A percentile compares a stretch with the other conserved stretches of the same genome.
These are phyloP conservation scores for Globisporangium nagaii DNA, from an alignment of 352 stramenopile genomes.

Conservation along the genomic window DNA sequence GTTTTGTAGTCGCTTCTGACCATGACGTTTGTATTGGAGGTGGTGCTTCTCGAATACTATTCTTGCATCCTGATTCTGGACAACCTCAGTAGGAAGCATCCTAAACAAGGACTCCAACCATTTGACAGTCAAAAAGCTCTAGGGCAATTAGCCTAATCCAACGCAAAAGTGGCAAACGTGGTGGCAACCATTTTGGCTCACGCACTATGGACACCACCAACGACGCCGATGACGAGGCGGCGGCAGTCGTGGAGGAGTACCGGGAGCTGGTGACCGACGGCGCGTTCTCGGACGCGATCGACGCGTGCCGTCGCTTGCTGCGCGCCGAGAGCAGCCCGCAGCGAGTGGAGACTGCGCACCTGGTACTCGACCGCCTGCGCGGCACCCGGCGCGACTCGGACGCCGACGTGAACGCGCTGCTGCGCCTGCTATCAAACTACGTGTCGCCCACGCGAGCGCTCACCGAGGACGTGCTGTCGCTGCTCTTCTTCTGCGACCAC, in stretches of 20 bases:
- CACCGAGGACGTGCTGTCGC: slow-evolving; percentile 63
- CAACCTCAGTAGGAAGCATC: too few relatives aligned
- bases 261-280: slow-evolving; percentile 48
- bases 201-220: too few relatives aligned
- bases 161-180: too few relatives aligned
- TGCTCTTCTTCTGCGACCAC: slow-evolving; percentile 72
- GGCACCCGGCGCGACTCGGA: slow-evolving; percentile 36
- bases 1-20: too few relatives aligned
- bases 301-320: slow-evolving; percentile 50
- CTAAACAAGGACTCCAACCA: too few relatives aligned
- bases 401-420: slow-evolving; percentile 65
- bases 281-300: slow-evolving; percentile 27
- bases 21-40: too few relatives aligned
- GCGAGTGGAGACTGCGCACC: slow-evolving; percentile 35
- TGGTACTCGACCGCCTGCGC: slow-evolving; percentile 72
- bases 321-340: slow-evolving; percentile 35
- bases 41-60: too few relatives aligned
- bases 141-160: too few relatives aligned
- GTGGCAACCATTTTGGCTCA: too few relatives aligned
- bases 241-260: slow-evolving; percentile 24
- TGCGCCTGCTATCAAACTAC: slow-evolving; percentile 73
- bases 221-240: background rate
- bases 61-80: too few relatives aligned
- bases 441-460: slow-evolving; percentile 61
- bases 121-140: too few relatives aligned